Conservation (phyloP, 345 rosid species). For the Rhodamnia rubescens region DNA sequence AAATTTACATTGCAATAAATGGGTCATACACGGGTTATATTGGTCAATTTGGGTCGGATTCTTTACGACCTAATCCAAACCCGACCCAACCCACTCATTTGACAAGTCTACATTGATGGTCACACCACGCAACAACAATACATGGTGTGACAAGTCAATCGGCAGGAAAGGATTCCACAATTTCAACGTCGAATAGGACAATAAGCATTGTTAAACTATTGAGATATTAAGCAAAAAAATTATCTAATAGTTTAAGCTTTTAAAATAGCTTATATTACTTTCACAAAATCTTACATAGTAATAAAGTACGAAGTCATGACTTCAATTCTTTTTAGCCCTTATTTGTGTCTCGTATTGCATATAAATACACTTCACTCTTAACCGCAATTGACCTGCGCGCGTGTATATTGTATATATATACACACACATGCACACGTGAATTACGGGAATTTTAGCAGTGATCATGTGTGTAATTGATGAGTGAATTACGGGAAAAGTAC, state of each 20-base stretch:
- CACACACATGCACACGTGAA: too few species aligned
- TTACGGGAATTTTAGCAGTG: too few species aligned
- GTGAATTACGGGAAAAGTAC: too few species aligned
- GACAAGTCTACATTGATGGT: not conserved
- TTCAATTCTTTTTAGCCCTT: not conserved
- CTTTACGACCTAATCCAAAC: too few species aligned
- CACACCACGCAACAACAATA: not conserved
- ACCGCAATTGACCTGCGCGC: too few species aligned
- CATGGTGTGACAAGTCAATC: not conserved
- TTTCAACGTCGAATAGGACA: not conserved
- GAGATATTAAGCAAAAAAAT: not conserved
- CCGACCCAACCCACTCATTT: too few species aligned
- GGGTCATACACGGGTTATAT: too few species aligned
- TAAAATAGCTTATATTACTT: rapidly evolving
- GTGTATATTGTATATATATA: too few species aligned
- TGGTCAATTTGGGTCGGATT: too few species aligned
- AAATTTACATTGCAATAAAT: too few species aligned
- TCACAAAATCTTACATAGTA: not conserved
- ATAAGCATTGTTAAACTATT: not conserved
- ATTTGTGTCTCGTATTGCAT: too few species aligned
- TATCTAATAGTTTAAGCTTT: rapidly evolving
- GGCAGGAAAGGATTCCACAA: not conserved
- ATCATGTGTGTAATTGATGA: not conserved
- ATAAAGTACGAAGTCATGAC: not conserved
- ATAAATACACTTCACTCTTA: not conserved